phyloP scores from a whole-genome alignment of 192 early-diverging fungal genomes.

The Mortierella alpina region DNA sequence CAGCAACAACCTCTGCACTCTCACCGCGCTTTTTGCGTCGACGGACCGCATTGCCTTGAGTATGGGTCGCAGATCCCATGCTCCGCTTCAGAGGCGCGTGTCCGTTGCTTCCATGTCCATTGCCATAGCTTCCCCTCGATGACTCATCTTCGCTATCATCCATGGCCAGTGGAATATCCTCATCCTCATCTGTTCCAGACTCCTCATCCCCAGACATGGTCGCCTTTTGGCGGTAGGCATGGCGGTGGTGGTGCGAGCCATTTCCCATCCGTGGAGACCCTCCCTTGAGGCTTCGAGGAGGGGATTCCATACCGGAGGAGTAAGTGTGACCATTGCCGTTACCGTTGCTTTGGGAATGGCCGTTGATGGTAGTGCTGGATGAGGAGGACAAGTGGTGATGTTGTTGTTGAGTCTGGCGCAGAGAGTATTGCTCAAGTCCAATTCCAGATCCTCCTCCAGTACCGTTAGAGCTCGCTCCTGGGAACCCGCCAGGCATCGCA shows the following conservation, averaged over 20 bases:
- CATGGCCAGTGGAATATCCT: constrained; percentile 17
- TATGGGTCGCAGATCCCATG: constrained; percentile 43
- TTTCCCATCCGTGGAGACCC: constrained; percentile 24
- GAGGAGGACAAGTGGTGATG: not conserved
- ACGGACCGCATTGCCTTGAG: constrained; percentile 46
- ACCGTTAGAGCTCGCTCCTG: constrained; percentile 9
- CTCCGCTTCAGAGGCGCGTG: constrained; percentile 45
- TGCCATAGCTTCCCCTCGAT: not conserved
- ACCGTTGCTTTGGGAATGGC: constrained; percentile 5
- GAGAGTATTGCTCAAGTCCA: constrained; percentile 43
- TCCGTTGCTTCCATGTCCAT: constrained; percentile 1
- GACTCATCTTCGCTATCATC: constrained; percentile 46
- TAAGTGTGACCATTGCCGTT: constrained; percentile 6
- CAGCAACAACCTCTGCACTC: constrained; percentile 47
- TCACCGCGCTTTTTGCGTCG: constrained; percentile 52
- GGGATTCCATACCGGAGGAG: constrained; percentile 19
- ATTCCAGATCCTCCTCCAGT: not conserved
- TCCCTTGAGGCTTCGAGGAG: constrained; percentile 34
- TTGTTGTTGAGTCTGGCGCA: constrained; percentile 33
- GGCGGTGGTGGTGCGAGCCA: constrained; percentile 19
- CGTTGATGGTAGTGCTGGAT: not conserved
- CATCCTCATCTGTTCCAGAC: constrained; percentile 39
- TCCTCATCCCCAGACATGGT: constrained; percentile 52
- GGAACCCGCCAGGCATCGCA: constrained; percentile 46
- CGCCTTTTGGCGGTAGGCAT: constrained; percentile 42